Conservation (phyloP, 768 basidiomycete genomes). For the Rhizopogon vinicolor region DNA sequence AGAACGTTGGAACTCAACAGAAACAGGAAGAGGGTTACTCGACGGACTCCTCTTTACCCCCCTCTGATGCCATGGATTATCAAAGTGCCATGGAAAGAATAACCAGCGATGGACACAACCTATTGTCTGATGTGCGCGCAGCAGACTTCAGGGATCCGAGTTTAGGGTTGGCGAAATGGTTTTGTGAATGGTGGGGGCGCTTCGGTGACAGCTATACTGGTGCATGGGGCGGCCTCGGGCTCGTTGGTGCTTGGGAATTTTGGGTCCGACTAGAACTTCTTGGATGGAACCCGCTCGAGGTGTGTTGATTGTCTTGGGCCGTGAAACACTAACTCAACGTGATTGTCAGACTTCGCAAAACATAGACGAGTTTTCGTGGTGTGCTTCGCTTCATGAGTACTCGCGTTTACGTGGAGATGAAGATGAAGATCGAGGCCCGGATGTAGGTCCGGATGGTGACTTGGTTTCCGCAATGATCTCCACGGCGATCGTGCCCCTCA, state of each 20-base stretch:
- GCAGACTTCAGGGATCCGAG: constrained; percentile 81
- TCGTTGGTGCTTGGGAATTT: constrained; percentile 91
- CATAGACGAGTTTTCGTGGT: constrained; percentile 85
- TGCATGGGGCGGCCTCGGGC: constrained; percentile 86
- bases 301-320: constrained; percentile 26
- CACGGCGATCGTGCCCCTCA: constrained; percentile 72
- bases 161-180: constrained; percentile 62
- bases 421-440: constrained; percentile 43
- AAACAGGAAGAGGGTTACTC: constrained; percentile 75
- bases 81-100: constrained; percentile 54
- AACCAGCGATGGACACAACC: constrained; percentile 40
- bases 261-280: constrained; percentile 86
- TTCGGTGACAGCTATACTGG: constrained; percentile 80
- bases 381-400: constrained; percentile 71
- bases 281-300: constrained; percentile 86
- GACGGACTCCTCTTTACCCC: constrained; percentile 72
- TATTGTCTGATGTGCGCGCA: constrained; percentile 79
- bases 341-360: constrained; percentile 41
- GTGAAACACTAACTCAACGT: constrained; percentile 4
- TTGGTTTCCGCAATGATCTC: constrained; percentile 84
- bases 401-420: constrained; percentile 45
- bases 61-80: constrained; percentile 69
- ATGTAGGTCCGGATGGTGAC: constrained; percentile 80
- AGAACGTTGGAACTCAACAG: constrained; percentile 6
- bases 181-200: constrained; percentile 68